A percentile compares a stretch with the other conserved stretches of the same genome.
Evolutionary conservation across 345 rosid species (phyloP).

Genomic region (Gossypium mustelinum): DNA sequence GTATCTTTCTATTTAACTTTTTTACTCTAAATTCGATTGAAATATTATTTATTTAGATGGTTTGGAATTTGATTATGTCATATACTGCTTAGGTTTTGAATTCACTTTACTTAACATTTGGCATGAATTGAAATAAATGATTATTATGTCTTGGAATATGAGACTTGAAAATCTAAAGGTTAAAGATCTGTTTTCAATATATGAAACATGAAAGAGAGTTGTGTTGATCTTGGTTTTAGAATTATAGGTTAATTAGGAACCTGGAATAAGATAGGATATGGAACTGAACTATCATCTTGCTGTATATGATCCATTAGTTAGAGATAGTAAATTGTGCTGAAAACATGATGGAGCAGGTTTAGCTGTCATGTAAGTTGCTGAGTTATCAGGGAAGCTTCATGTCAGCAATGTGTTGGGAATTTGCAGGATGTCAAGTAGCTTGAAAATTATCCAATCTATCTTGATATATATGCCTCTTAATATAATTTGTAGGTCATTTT

Average conservation of each 20-base stretch:
- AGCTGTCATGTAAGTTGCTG: not conserved
- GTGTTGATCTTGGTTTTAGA: not conserved
- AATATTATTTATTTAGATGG: not conserved
- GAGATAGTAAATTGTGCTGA: not conserved
- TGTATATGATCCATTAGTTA: not conserved
- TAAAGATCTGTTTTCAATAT: not conserved
- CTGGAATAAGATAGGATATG: not conserved
- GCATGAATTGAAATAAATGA: not conserved
- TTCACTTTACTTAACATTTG: not conserved
- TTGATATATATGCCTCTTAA: not conserved
- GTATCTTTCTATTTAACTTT: slow-evolving; percentile 27
- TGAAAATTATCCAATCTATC: not conserved
- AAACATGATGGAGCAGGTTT: not conserved
- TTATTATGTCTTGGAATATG: not conserved
- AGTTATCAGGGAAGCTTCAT: not conserved
- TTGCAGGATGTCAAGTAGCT: not conserved
- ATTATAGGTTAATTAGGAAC: not conserved
- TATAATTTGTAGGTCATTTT: not conserved
- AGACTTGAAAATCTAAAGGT: not conserved
- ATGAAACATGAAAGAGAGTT: not conserved
- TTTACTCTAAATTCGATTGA: not conserved
- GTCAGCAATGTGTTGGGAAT: not conserved
- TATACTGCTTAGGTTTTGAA: not conserved
- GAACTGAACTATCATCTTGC: not conserved
- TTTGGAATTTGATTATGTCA: not conserved